Evolutionary conservation across 495 filamentous ascomycete species (phyloP), one percentile per base, ranked within the genome.

Genomic region (Amorphotheca resinae): DNA sequence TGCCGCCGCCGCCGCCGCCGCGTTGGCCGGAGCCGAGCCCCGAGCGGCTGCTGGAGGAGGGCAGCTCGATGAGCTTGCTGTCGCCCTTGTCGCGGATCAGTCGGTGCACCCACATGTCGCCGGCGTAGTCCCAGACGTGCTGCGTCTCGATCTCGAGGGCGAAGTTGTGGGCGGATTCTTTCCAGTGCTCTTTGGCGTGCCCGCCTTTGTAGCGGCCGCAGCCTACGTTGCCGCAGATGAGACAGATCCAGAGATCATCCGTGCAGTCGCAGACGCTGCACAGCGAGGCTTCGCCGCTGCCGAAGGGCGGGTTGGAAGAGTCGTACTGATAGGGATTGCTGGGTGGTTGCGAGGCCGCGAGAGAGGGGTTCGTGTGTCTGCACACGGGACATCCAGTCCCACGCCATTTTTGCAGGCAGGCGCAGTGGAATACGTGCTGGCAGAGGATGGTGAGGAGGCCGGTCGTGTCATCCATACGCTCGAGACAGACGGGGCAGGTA

Each of bases 341-440:
- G 21, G 51, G 33, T 34, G 55, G 45, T 12, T 41, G 18, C 4
- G 42, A 23, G 3, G 60, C 33, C 32, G 58, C 48, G 0, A 50
- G 39, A 9, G 48, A 36, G 30, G 53, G 49, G 30, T 54, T 50
- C 18, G 49, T 56, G 17, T 53, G 47, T 3, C 91, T 80, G 54
- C 91, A 98, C 11, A 98, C 86, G 0, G 91, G 91, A 55, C 91
- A 98, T 22, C 89, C 89, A 38, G 73, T 80, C 15, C 89, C 91
- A 55, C 81, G 82, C 91, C 91, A 98, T 55, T 93, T 96, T 52
- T 93, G 84, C 0, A 98, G 70, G 64, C 91, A 98, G 4, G 82
- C 86, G 59, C 91, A 98, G 64, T 98, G 91, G 58, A 98, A 98
- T 42, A 98, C 87, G 51, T 98, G 91, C 54, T 96, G 93, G 60